Evolutionary conservation across 2,329 filamentous ascomycete species (phyloP).

Genomic region (Apiospora marii): DNA sequence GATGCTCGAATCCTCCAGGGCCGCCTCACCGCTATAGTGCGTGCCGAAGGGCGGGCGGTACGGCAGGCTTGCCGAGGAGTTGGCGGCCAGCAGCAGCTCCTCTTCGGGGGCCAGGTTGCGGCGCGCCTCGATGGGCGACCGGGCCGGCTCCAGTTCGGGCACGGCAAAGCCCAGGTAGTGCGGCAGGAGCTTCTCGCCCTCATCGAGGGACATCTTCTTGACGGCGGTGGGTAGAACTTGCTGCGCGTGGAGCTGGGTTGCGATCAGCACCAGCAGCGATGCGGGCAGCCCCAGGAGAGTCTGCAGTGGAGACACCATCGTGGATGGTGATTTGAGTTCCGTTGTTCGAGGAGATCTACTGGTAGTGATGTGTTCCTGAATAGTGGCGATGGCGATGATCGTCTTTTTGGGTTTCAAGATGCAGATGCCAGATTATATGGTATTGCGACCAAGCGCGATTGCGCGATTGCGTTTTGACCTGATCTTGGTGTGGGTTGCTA

Average conservation of each 20-base stretch:
- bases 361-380: neutral
- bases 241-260: conserved; percentile 47
- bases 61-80: conserved; percentile 45
- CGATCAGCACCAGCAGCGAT: conserved; percentile 55
- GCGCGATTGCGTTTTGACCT: conserved; percentile 1
- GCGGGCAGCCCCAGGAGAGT: conserved; percentile 49
- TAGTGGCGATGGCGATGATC: neutral
- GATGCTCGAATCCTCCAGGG: conserved; percentile 30
- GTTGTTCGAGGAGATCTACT: neutral
- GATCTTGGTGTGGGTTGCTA: neutral
- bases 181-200: conserved; percentile 76
- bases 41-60: conserved; percentile 61
- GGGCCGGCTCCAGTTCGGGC: conserved; percentile 37
- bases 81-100: conserved; percentile 39
- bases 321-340: neutral
- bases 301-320: conserved; percentile 7
- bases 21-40: conserved; percentile 47
- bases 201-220: conserved; percentile 75
- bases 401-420: neutral
- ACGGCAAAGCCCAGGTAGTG: conserved; percentile 66
- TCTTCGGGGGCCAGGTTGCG: conserved; percentile 38
- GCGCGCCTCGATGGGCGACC: conserved; percentile 41
- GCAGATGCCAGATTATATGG: neutral
- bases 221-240: conserved; percentile 63
- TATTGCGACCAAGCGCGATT: conserved; percentile 5